Conservation (phyloP, 1,139 yeast genomes). For the Yamadazyma dendronema region DNA sequence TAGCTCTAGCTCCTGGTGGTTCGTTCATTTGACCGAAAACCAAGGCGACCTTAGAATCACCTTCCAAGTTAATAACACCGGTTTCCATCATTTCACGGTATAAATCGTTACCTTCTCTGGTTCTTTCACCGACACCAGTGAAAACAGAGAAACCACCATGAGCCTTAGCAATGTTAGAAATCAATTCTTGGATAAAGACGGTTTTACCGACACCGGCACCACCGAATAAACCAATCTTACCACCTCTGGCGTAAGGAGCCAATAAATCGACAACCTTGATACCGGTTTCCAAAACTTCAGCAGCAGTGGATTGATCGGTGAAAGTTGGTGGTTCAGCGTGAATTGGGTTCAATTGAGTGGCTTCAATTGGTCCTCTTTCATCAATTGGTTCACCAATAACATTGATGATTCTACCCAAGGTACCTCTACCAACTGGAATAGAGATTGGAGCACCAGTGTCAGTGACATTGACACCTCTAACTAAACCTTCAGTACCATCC, state of each 20-base stretch:
- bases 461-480: slow-evolving; percentile 87
- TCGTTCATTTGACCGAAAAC: slow-evolving; percentile 99
- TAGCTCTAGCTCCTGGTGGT: slow-evolving; percentile 99
- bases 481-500: slow-evolving; percentile 99
- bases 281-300: slow-evolving; percentile 99
- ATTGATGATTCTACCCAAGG: slow-evolving; percentile 97
- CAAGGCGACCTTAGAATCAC: slow-evolving; percentile 99
- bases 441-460: slow-evolving; percentile 99
- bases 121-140: slow-evolving; percentile 99
- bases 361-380: slow-evolving; percentile 97
- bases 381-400: slow-evolving; percentile 99
- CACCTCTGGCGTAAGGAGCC: slow-evolving; percentile 99
- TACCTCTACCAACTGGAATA: slow-evolving; percentile 98
- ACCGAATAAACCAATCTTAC: slow-evolving; percentile 99
- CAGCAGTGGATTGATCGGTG: slow-evolving; percentile 95
- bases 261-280: slow-evolving; percentile 98
- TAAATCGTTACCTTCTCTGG: slow-evolving; percentile 99
- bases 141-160: slow-evolving; percentile 99
- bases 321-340: slow-evolving; percentile 97
- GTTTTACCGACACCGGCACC: slow-evolving; percentile 99
- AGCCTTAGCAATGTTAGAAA: slow-evolving; percentile 99
- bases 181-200: slow-evolving; percentile 98
- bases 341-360: slow-evolving; percentile 92
- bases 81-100: slow-evolving; percentile 99
- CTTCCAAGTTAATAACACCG: slow-evolving; percentile 99